A percentile compares a stretch with the other conserved stretches of the same genome.
These are phyloP conservation scores for Apophysomyces sp. DNA, from an alignment of 371 early-diverging fungal species.

Conservation along the genomic window DNA sequence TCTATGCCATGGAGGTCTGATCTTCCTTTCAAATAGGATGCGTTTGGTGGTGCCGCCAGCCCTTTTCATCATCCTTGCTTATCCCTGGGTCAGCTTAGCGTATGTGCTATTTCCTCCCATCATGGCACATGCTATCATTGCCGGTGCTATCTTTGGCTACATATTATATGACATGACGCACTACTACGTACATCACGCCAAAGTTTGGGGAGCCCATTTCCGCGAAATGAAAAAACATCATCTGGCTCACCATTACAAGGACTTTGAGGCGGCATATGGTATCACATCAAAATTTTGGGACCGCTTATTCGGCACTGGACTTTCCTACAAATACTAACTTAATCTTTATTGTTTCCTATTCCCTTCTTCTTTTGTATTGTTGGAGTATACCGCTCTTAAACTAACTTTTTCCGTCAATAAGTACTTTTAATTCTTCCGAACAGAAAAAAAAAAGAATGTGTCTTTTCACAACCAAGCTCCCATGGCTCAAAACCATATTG, in stretches of 20 bases:
- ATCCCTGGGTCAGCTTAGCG: conserved; percentile 50
- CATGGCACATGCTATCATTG: conserved; percentile 58
- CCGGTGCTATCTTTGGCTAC: conserved; percentile 80
- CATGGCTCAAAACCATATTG: too few relatives aligned
- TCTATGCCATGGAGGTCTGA: not conserved
- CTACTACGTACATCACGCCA: conserved; percentile 90
- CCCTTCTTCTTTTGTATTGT: not conserved
- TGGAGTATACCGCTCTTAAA: too few relatives aligned
- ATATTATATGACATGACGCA: conserved; percentile 89
- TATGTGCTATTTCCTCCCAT: conserved; percentile 52
- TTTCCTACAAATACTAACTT: conserved; percentile 27
- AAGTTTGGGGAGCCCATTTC: conserved; percentile 63
- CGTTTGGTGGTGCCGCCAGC: conserved; percentile 81
- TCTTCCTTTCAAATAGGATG: not conserved
- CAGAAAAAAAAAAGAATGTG: too few relatives aligned
- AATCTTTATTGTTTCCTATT: not conserved
- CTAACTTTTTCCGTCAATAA: too few relatives aligned
- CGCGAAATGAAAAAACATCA: conserved; percentile 89
- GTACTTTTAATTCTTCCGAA: too few relatives aligned
- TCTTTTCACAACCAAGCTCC: too few relatives aligned
- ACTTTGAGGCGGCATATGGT: conserved; percentile 82
- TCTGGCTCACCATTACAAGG: conserved; percentile 90
- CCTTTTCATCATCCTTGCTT: conserved; percentile 63
- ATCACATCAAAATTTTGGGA: conserved; percentile 93
- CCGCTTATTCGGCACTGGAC: conserved; percentile 68